Conservation (phyloP, 2,329 filamentous ascomycete species). For the Helotiales sp. region DNA sequence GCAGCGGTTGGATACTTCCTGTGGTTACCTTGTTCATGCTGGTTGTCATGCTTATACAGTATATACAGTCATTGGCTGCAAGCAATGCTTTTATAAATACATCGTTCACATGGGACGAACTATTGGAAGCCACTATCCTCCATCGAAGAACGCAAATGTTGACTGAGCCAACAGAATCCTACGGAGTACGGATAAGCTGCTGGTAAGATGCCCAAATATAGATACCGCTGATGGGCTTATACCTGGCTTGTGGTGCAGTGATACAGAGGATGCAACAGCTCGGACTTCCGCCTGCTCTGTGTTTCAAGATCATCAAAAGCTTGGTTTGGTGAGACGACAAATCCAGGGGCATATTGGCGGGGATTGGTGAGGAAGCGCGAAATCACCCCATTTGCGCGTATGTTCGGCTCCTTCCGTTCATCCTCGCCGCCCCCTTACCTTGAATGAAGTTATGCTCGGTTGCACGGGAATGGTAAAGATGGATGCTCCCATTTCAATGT, state of each 20-base stretch:
- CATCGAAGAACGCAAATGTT: too few species aligned
- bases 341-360: not conserved
- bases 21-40: too few species aligned
- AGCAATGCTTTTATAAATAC: too few species aligned
- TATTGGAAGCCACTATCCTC: too few species aligned
- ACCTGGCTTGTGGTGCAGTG: not conserved
- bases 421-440: constrained; percentile 2
- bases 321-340: not conserved
- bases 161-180: too few species aligned
- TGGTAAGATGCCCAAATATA: too few species aligned
- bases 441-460: not conserved
- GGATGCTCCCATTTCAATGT: not conserved
- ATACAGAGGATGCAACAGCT: not conserved
- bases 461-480: not conserved
- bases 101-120: too few species aligned
- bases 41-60: too few species aligned
- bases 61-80: too few species aligned
- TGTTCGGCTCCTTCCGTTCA: not conserved
- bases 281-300: not conserved
- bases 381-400: not conserved
- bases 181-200: too few species aligned
- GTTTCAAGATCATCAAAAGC: not conserved
- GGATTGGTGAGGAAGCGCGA: not conserved
- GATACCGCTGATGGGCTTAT: not conserved
- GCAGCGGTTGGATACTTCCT: too few species aligned